Evolutionary conservation across 2,329 filamentous ascomycete genomes (phyloP).

Genomic region (Curvularia sp.): DNA sequence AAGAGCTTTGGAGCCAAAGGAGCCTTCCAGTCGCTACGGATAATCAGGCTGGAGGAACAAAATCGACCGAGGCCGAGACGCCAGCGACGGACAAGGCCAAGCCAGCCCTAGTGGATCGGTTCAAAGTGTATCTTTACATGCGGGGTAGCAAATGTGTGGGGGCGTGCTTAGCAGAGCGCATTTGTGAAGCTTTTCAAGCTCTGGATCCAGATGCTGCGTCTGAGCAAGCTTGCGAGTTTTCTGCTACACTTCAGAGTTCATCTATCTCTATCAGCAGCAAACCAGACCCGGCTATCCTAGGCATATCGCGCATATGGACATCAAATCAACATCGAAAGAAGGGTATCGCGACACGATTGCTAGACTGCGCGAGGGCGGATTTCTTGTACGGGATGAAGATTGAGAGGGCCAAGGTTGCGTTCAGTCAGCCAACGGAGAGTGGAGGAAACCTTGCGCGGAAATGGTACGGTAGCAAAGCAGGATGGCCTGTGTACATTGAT

Average conservation of each 20-base stretch:
- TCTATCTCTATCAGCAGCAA: conserved; percentile 55
- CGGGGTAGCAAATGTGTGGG: conserved; percentile 68
- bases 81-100: conserved; percentile 31
- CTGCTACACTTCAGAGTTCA: conserved; percentile 33
- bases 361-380: conserved; percentile 63
- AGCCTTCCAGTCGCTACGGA: conserved; percentile 19
- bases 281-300: conserved; percentile 60
- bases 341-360: conserved; percentile 64
- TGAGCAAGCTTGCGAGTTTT: conserved; percentile 26
- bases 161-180: conserved; percentile 67
- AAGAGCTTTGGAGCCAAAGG: conserved; percentile 63
- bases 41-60: conserved; percentile 2
- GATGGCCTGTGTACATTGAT: conserved; percentile 69
- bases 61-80: conserved; percentile 40
- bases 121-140: conserved; percentile 69
- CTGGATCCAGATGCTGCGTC: conserved; percentile 39
- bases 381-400: conserved; percentile 65
- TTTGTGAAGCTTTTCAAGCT: conserved; percentile 63
- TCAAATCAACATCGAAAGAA: conserved; percentile 63
- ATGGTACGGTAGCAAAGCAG: conserved; percentile 63
- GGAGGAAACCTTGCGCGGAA: conserved; percentile 65
- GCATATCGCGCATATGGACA: conserved; percentile 72
- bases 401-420: conserved; percentile 64
- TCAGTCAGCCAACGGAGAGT: conserved; percentile 71
- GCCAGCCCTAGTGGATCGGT: conserved; percentile 55